Conservation (phyloP, 345 rosid species). For the Isatis tinctoria region DNA sequence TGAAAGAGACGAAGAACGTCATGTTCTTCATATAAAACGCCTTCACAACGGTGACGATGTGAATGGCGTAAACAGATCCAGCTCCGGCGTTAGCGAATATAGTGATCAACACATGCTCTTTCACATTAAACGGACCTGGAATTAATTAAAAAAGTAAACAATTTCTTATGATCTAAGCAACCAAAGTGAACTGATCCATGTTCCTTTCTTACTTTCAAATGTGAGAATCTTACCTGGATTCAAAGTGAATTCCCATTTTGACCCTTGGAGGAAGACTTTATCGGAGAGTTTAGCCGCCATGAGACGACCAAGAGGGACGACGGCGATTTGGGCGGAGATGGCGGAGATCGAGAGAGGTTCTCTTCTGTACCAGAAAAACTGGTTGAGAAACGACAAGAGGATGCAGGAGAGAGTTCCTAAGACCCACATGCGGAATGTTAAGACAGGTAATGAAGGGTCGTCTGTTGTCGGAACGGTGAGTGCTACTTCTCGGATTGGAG, state of each 20-base stretch:
- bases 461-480: conserved; percentile 84
- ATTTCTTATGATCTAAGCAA: not conserved
- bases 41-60: conserved; percentile 83
- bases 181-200: not conserved
- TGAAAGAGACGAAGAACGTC: conserved; percentile 77
- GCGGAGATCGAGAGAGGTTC: conserved; percentile 93
- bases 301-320: conserved; percentile 82
- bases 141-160: not conserved
- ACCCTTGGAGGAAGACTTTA: conserved; percentile 63
- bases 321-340: conserved; percentile 93
- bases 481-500: conserved; percentile 88
- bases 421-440: conserved; percentile 95
- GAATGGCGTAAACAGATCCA: conserved; percentile 86
- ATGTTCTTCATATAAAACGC: conserved; percentile 75
- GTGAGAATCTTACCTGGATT: conserved; percentile 43
- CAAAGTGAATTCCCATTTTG: conserved; percentile 65
- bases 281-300: conserved; percentile 84
- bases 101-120: conserved; percentile 92
- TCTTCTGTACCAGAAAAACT: conserved; percentile 93
- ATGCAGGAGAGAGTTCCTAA: conserved; percentile 73
- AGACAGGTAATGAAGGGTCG: conserved; percentile 76
- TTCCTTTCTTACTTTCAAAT: not conserved
- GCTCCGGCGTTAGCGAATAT: conserved; percentile 98
- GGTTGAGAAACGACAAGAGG: conserved; percentile 80
- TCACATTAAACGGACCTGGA: conserved; percentile 85